These are phyloP conservation scores for Massariosphaeria phaeospora DNA, from an alignment of 495 filamentous ascomycete genomes.

Conservation along the genomic window DNA sequence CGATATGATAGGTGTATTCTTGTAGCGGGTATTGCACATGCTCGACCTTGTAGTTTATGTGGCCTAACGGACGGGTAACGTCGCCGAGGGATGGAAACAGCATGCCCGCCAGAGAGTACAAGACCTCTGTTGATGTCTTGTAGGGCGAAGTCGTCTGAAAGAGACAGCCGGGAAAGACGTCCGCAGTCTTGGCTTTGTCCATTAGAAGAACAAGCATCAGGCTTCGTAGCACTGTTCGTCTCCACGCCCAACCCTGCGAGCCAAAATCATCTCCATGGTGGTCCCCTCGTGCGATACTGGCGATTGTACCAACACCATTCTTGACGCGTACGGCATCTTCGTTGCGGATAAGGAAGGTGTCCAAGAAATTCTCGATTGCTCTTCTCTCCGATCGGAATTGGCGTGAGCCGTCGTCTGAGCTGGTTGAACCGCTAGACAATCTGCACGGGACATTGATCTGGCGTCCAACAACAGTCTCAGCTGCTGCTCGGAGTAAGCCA, in stretches of 20 bases:
- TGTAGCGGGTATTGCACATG: constrained; percentile 54
- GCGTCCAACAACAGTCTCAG: constrained; percentile 59
- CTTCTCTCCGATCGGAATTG: constrained; percentile 38
- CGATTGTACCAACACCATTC: constrained; percentile 28
- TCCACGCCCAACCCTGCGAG: constrained; percentile 46
- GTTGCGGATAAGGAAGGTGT: constrained; percentile 56
- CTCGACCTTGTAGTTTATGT: constrained; percentile 53
- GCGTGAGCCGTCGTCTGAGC: constrained; percentile 28
- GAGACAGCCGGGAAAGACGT: constrained; percentile 41
- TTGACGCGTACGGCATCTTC: constrained; percentile 47
- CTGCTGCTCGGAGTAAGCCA: constrained; percentile 46
- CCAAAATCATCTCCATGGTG: constrained; percentile 41
- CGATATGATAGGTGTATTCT: constrained; percentile 55
- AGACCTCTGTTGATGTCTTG: constrained; percentile 54
- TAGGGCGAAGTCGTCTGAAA: constrained; percentile 48
- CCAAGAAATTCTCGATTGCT: constrained; percentile 50
- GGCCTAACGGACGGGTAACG: constrained; percentile 50
- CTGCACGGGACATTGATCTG: constrained; percentile 39
- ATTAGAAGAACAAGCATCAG: constrained; percentile 59
- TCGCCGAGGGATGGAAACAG: constrained; percentile 59
- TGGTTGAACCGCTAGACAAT: constrained; percentile 27
- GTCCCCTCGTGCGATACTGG: constrained; percentile 27
- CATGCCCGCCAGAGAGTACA: constrained; percentile 50
- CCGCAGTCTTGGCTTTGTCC: constrained; percentile 48
- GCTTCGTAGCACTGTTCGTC: constrained; percentile 54